Percentiles rank a stretch among this genome's conserved stretches.
Conservation (phyloP, 768 basidiomycete species). For the Chalciporus piperatus region DNA sequence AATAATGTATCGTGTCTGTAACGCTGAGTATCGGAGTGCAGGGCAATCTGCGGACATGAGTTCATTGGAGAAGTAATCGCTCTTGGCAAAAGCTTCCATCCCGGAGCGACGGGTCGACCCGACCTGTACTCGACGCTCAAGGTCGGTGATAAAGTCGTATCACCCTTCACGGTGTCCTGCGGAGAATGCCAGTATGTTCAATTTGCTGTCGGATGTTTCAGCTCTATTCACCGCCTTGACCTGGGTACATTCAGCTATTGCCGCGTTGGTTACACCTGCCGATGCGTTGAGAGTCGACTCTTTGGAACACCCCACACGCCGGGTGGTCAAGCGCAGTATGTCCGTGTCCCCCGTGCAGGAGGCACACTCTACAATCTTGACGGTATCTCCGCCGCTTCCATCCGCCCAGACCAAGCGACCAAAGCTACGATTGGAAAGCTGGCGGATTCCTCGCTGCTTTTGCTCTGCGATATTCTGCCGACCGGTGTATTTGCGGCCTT, state of each 20-base stretch:
- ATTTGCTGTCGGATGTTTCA: neutral
- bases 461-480: constrained; percentile 77
- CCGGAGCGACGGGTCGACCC: constrained; percentile 48
- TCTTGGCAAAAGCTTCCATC: constrained; percentile 58
- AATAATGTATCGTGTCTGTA: neutral
- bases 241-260: constrained; percentile 49
- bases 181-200: constrained; percentile 76
- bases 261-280: constrained; percentile 67
- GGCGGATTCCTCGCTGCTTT: constrained; percentile 62
- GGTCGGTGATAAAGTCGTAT: constrained; percentile 74
- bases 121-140: constrained; percentile 59
- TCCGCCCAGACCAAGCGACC: constrained; percentile 21
- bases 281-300: constrained; percentile 58
- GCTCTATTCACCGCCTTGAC: neutral
- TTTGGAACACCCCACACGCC: constrained; percentile 67
- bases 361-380: constrained; percentile 70
- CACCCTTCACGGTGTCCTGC: constrained; percentile 79
- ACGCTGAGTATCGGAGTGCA: constrained; percentile 25
- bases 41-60: constrained; percentile 72
- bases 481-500: constrained; percentile 76
- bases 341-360: constrained; percentile 76
- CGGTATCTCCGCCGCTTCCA: constrained; percentile 33
- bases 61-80: constrained; percentile 71
- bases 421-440: constrained; percentile 42
- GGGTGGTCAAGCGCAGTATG: constrained; percentile 78